Percentiles rank a stretch among this genome's conserved stretches.
Conservation (phyloP, 805 yeast species). For the Blastobotrys parvus region DNA sequence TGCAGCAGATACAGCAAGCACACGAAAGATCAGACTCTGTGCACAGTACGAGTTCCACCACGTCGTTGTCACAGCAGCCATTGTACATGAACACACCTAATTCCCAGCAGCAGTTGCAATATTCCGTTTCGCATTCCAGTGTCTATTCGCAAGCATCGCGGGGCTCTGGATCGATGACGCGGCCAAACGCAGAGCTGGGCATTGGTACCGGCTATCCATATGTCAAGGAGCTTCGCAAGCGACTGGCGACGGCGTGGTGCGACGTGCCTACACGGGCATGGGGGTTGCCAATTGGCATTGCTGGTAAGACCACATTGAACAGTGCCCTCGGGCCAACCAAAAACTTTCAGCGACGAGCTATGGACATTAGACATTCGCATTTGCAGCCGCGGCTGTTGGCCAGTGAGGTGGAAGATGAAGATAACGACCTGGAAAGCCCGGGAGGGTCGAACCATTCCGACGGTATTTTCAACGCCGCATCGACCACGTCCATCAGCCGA, state of each 20-base stretch:
- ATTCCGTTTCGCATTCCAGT: conserved; percentile 4
- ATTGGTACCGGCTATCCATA: conserved; percentile 27
- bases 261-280: conserved; percentile 21
- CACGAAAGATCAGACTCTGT: not conserved
- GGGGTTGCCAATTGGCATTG: conserved; percentile 25
- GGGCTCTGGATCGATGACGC: not conserved
- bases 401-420: conserved; percentile 65
- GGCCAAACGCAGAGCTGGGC: conserved; percentile 16
- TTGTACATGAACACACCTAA: not conserved
- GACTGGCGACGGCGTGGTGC: conserved; percentile 24
- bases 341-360: conserved; percentile 26
- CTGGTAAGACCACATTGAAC: conserved; percentile 10
- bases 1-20: not conserved
- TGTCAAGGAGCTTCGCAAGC: conserved; percentile 22
- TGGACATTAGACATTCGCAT: conserved; percentile 32
- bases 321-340: conserved; percentile 19
- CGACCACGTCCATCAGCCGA: not conserved
- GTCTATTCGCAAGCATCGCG: not conserved
- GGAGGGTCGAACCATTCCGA: not conserved
- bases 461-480: not conserved
- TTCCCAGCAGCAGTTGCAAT: conserved; percentile 3
- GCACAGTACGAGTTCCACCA: not conserved
- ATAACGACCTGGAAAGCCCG: conserved; percentile 20
- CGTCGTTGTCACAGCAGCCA: not conserved
- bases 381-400: conserved; percentile 58